Evolutionary conservation across 106 monocot genomes (phyloP).

Genomic region (Ottelia alismoides): DNA sequence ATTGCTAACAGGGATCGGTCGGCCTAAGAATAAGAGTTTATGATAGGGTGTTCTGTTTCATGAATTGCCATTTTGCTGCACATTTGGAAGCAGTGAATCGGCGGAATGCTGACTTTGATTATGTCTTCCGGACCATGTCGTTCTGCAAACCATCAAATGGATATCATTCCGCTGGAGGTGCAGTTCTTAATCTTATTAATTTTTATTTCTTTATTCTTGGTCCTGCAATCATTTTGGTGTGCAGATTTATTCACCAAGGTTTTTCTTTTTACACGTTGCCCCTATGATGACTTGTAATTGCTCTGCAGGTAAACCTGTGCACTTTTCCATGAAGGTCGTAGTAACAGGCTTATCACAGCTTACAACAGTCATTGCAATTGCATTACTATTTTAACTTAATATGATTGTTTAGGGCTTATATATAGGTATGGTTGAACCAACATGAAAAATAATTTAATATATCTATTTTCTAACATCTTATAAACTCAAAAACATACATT

Average conservation of each 20-base stretch:
- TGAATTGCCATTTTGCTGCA: too few species aligned
- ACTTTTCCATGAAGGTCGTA: too few species aligned
- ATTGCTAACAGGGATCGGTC: constrained; percentile 43
- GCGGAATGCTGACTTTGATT: constrained; percentile 63
- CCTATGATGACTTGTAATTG: constrained; percentile 31
- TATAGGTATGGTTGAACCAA: too few species aligned
- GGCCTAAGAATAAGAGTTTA: constrained; percentile 69
- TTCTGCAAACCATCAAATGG: constrained; percentile 40
- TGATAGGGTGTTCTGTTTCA: constrained; percentile 53
- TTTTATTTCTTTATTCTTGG: not conserved
- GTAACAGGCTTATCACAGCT: too few species aligned
- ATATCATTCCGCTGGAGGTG: constrained; percentile 36
- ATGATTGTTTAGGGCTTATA: too few species aligned
- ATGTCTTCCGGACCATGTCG: constrained; percentile 46
- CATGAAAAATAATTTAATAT: too few species aligned
- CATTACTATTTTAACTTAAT: too few species aligned
- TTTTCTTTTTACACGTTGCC: not conserved
- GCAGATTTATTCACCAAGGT: not conserved
- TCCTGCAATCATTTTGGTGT: too few species aligned
- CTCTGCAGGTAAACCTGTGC: too few species aligned
- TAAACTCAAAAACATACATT: too few species aligned
- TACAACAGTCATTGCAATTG: too few species aligned
- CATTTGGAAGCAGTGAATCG: constrained; percentile 60
- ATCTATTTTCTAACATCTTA: too few species aligned
- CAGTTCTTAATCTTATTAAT: not conserved